phyloP scores from a whole-genome alignment of 2,329 filamentous ascomycete genomes.

The Dactylellina sp. region DNA sequence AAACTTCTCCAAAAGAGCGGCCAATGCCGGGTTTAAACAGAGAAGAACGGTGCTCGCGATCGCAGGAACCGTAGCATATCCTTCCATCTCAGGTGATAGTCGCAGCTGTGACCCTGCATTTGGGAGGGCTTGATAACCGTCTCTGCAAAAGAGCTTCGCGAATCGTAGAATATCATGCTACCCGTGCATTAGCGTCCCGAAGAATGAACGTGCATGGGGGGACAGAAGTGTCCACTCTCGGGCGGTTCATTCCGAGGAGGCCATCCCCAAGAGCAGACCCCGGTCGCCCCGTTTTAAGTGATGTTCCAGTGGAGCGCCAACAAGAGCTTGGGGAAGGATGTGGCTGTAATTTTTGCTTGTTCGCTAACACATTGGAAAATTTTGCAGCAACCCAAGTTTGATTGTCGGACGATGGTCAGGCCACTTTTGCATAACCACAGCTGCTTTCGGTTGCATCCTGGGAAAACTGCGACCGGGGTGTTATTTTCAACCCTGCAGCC shows the following conservation, averaged over 20 bases:
- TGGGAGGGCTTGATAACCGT: conserved; percentile 32
- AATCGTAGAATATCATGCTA: conserved; percentile 55
- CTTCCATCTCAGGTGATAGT: conserved; percentile 46
- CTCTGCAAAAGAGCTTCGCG: conserved; percentile 43
- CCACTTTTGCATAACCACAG: conserved; percentile 54
- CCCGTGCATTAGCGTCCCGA: conserved; percentile 57
- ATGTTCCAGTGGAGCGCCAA: conserved; percentile 27
- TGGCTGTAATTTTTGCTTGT: conserved; percentile 43
- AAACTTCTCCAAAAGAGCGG: conserved; percentile 12
- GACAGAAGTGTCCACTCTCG: conserved; percentile 18
- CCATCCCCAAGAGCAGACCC: conserved; percentile 13
- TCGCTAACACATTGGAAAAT: conserved; percentile 34
- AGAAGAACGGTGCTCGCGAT: conserved; percentile 13
- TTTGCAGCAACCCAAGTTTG: conserved; percentile 22
- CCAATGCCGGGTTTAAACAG: conserved; percentile 32
- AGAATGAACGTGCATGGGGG: conserved; percentile 1
- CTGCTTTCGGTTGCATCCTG: conserved; percentile 50
- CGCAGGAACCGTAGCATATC: conserved; percentile 20
- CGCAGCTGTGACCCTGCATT: conserved; percentile 47
- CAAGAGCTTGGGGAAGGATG: not conserved
- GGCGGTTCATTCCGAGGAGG: conserved; percentile 54
- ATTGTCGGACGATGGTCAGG: conserved; percentile 57
- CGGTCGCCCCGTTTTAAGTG: conserved; percentile 12
- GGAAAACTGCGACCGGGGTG: conserved; percentile 43
- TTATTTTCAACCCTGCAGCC: conserved; percentile 19